Evolutionary conservation across 106 monocot genomes (phyloP).

Genomic region (Alisma plantagoaquatica): DNA sequence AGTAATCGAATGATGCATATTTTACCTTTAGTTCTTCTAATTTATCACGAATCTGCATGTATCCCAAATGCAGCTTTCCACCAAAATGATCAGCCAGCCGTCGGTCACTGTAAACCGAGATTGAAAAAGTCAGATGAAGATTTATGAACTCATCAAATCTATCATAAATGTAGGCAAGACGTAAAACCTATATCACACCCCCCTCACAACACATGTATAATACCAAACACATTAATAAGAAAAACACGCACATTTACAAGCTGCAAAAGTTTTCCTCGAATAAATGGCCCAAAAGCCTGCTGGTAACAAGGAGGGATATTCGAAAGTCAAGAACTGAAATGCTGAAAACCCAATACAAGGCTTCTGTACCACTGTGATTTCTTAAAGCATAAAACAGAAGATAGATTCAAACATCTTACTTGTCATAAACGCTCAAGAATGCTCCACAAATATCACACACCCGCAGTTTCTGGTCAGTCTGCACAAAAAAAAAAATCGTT

Average conservation of each 20-base stretch:
- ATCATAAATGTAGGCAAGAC: no score
- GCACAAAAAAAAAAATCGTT: conserved; percentile 25
- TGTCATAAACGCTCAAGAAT: conserved; percentile 97
- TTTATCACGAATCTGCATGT: conserved; percentile 93
- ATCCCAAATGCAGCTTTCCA: conserved; percentile 90
- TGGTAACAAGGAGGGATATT: conserved; percentile 72
- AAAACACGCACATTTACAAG: conserved; percentile 95
- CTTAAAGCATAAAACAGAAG: conserved; percentile 5
- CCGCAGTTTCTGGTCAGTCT: conserved; percentile 97
- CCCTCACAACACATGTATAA: no score
- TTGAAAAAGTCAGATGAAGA: no score
- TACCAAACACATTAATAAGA: no score
- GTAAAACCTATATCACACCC: no score
- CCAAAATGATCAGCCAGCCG: conserved; percentile 97
- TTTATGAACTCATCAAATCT: no score
- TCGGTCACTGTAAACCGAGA: conserved; percentile 64
- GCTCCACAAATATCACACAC: conserved; percentile 97
- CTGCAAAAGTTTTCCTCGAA: conserved; percentile 88
- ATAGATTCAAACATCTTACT: conserved; percentile 43
- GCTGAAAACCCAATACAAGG: conserved; percentile 23
- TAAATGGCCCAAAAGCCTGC: conserved; percentile 91
- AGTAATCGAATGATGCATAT: no score
- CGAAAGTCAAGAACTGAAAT: conserved; percentile 47
- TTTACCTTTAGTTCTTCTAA: conserved; percentile 65
- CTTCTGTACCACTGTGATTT: conserved; percentile 4